A percentile compares a stretch with the other conserved stretches of the same genome.
Conservation (phyloP, 352 stramenopile species). For the Albugo candida region DNA sequence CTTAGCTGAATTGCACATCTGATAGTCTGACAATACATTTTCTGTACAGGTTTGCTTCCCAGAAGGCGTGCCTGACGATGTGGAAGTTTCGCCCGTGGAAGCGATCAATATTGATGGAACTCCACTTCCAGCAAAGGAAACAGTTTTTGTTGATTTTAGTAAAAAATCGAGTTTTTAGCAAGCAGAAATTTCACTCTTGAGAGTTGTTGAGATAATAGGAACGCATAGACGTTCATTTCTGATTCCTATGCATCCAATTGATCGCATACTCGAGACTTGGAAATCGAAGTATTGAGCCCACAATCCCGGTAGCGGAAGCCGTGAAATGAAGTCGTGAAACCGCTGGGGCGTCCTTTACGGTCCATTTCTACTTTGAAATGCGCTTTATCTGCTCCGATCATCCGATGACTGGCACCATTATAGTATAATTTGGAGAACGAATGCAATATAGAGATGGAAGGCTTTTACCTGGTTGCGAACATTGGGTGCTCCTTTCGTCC, state of each 20-base stretch:
- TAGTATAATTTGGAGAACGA: not conserved
- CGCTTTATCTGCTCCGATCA: constrained; percentile 54
- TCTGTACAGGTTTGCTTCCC: constrained; percentile 63
- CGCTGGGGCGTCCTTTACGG: constrained; percentile 38
- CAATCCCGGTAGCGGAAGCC: constrained; percentile 71
- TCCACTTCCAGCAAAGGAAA: constrained; percentile 8
- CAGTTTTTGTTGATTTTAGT: not conserved
- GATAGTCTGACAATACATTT: not conserved
- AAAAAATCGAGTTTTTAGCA: not conserved
- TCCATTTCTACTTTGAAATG: constrained; percentile 53
- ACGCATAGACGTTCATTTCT: no score
- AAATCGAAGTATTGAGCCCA: constrained; percentile 59
- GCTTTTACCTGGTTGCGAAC: constrained; percentile 41
- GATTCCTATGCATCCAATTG: constrained; percentile 21
- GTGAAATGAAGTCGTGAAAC: constrained; percentile 72
- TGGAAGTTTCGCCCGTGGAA: constrained; percentile 65
- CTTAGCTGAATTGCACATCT: not conserved
- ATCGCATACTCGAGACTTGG: constrained; percentile 60
- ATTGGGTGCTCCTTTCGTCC: constrained; percentile 38
- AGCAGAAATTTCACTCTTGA: constrained; percentile 5
- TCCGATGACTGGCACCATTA: constrained; percentile 16
- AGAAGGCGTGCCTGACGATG: constrained; percentile 70
- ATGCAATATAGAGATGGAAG: not conserved
- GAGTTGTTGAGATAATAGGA: not conserved
- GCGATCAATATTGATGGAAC: constrained; percentile 80